Conservation (phyloP, 2,329 filamentous ascomycete genomes). For the Verticillium zaregamsianum region DNA sequence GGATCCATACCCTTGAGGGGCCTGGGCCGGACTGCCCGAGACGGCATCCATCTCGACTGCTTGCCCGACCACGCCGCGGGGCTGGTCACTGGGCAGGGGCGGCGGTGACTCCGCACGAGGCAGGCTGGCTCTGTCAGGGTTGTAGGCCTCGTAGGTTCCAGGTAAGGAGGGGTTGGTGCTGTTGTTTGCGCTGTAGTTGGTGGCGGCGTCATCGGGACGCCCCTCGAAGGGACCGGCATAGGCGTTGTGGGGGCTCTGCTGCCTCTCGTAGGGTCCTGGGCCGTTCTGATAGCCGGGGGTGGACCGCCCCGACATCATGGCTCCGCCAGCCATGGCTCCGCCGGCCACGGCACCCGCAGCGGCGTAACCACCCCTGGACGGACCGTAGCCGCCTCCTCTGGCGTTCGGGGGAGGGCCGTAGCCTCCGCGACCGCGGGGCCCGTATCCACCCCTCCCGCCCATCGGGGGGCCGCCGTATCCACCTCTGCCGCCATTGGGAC, state of each 20-base stretch:
- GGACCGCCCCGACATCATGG: constrained; percentile 17
- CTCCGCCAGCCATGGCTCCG: constrained; percentile 29
- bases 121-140: constrained; percentile 36
- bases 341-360: constrained; percentile 26
- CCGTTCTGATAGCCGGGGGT: background rate
- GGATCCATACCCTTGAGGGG: constrained; percentile 38
- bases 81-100: constrained; percentile 46
- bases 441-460: constrained; percentile 41
- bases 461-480: constrained; percentile 35
- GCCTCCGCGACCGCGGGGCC: constrained; percentile 38
- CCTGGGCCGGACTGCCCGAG: constrained; percentile 45
- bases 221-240: constrained; percentile 33
- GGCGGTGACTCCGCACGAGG: constrained; percentile 62
- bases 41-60: constrained; percentile 78
- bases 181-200: constrained; percentile 30
- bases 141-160: constrained; percentile 38
- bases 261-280: constrained; percentile 30
- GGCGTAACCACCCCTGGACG: background rate
- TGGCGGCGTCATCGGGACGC: constrained; percentile 26
- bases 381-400: constrained; percentile 23
- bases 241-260: constrained; percentile 29
- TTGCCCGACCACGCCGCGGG: constrained; percentile 48
- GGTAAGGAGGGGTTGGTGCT: constrained; percentile 30
- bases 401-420: constrained; percentile 32
- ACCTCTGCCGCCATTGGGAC: constrained; percentile 33